Evolutionary conservation across 371 early-diverging fungal genomes (phyloP).

Genomic region (Mucor saturninus): DNA sequence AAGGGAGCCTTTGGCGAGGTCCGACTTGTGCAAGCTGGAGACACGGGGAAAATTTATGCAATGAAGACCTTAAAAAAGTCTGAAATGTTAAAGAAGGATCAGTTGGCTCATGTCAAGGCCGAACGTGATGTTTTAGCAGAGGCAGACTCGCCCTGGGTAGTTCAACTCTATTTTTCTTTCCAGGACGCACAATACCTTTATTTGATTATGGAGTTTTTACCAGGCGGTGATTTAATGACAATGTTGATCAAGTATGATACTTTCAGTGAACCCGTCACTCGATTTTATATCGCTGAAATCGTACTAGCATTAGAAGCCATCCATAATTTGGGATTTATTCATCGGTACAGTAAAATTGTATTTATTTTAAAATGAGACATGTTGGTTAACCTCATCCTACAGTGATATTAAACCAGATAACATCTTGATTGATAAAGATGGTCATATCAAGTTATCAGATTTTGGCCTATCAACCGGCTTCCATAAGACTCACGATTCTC

Average conservation of each 20-base stretch:
- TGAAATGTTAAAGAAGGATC: conserved; percentile 98
- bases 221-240: conserved; percentile 98
- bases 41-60: conserved; percentile 97
- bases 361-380: not conserved
- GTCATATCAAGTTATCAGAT: conserved; percentile 77
- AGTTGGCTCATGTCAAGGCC: conserved; percentile 96
- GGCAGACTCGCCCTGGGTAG: conserved; percentile 97
- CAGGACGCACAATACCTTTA: conserved; percentile 95
- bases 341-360: conserved; percentile 73
- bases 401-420: conserved; percentile 94
- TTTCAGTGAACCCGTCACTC: conserved; percentile 96
- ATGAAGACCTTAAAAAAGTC: conserved; percentile 96
- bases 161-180: conserved; percentile 94
- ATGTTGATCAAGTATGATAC: conserved; percentile 96
- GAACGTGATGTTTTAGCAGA: conserved; percentile 98
- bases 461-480: conserved; percentile 93
- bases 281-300: conserved; percentile 98
- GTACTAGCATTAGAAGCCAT: conserved; percentile 94
- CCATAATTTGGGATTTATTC: conserved; percentile 96
- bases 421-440: conserved; percentile 61
- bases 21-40: conserved; percentile 92
- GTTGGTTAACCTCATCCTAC: not conserved
- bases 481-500: conserved; percentile 96
- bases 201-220: conserved; percentile 97
- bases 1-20: conserved; percentile 99